Base-by-base conservation (phyloP, 2,329 filamentous ascomycete species). In the Waltergamsia citrina region DNA sequence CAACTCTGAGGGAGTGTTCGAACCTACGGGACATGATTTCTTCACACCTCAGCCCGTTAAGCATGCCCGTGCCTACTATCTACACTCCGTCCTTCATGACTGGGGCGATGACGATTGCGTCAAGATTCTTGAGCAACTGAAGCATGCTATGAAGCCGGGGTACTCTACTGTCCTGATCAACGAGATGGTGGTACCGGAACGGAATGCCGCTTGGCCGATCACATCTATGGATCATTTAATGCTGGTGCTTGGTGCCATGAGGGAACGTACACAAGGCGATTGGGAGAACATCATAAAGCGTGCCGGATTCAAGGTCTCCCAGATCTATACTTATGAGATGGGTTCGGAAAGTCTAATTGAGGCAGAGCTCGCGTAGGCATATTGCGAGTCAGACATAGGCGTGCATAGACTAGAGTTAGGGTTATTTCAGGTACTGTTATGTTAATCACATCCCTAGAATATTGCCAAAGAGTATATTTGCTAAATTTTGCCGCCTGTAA, bases 1-100 rank as follows among this genome's bases (percentile, higher is more conserved):
- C 12, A 36, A 48, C 2, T 42, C 60, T 0, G 39, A 59, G 0
- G 47, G 52, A 21, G 7, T 15, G 5, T 55, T 63, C 23, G 44
- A 52, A 28, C 35, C 41, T 4, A 57, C 66, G 51, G 47, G 43
- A 3, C 54, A 71, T 37, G 60, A 71, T 39, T 70, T 71, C 37
- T 59, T 60, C 37, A 62, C 51, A 0, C 53, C 60, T 29, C 63
- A 71, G 40, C 63, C 60, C 1, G 41, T 70, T 16, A 21, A 48
- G 20, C 61, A 63, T 26, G 50, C 47, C 4, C 53, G 54, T 4
- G 52, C 50, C 3, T 65, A 63, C 42, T 63, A 55, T 38, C 45
- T 63, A 47, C 58, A 63, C 36, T 53, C 51, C 3, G 46, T 63
- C 5, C 45, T 65, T 2, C 60, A 67, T 29, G 58, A 65, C 38